A percentile compares a stretch with the other conserved stretches of the same genome.
Conservation (phyloP, 495 filamentous ascomycete genomes). For the Mytilinidion resinicola region DNA sequence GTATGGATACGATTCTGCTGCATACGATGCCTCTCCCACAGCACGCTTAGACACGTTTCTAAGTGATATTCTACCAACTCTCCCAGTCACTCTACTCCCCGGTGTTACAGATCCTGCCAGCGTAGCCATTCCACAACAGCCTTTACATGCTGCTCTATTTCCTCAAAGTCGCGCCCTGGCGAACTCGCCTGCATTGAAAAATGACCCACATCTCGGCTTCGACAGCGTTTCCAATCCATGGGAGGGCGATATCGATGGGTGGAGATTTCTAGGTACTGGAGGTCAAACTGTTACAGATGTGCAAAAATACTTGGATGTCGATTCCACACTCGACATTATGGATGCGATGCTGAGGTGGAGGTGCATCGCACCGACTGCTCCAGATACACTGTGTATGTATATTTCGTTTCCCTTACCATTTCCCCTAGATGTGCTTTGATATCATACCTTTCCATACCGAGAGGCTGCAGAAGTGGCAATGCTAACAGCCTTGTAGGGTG, state of each 20-base stretch:
- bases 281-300: conserved; percentile 94
- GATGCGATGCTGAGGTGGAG: conserved; percentile 89
- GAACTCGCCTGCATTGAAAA: conserved; percentile 42
- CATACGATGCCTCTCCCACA: conserved; percentile 81
- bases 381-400: conserved; percentile 85
- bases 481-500: conserved; percentile 54
- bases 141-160: conserved; percentile 38
- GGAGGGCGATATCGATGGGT: conserved; percentile 82
- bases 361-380: conserved; percentile 86
- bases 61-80: conserved; percentile 54
- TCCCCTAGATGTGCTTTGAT: not conserved
- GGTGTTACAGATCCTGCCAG: conserved; percentile 61
- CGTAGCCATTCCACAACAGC: conserved; percentile 37
- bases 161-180: conserved; percentile 63
- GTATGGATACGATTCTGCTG: conserved; percentile 86
- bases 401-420: not conserved
- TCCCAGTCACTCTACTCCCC: conserved; percentile 46
- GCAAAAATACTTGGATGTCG: conserved; percentile 75
- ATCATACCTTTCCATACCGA: too few relatives aligned
- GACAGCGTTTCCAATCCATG: conserved; percentile 90
- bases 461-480: not conserved
- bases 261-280: conserved; percentile 73
- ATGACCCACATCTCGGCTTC: conserved; percentile 63
- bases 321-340: conserved; percentile 76
- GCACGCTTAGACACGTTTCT: conserved; percentile 80